These are phyloP conservation scores for Aspergillus phoenicis DNA, from an alignment of 2,329 filamentous ascomycete genomes.

Conservation along the genomic window DNA sequence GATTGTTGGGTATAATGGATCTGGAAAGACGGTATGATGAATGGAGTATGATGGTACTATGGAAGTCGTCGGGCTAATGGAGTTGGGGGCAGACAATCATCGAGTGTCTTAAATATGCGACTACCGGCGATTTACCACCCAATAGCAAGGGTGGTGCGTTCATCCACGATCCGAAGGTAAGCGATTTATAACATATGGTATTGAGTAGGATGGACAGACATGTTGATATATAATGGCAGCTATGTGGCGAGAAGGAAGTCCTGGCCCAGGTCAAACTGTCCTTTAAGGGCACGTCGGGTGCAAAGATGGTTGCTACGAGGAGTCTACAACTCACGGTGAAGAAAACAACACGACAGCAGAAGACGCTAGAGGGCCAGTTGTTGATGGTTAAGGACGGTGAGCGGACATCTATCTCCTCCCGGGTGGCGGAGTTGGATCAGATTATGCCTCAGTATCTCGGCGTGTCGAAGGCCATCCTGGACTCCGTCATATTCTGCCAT, in stretches of 20 bases:
- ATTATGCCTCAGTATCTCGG: slow-evolving; percentile 85
- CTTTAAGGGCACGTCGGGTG: slow-evolving; percentile 77
- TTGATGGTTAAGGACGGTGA: slow-evolving; percentile 78
- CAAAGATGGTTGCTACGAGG: slow-evolving; percentile 79
- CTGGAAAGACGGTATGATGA: slow-evolving; percentile 75
- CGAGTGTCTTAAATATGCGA: slow-evolving; percentile 97
- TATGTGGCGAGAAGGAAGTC: slow-evolving; percentile 84
- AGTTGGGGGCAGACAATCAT: slow-evolving; percentile 73
- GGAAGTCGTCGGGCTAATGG: slow-evolving; percentile 11
- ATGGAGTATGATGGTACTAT: neutral
- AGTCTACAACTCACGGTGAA: slow-evolving; percentile 85
- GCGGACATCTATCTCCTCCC: slow-evolving; percentile 74
- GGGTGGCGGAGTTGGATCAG: slow-evolving; percentile 77
- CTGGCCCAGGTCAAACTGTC: slow-evolving; percentile 88
- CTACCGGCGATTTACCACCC: slow-evolving; percentile 88
- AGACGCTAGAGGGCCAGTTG: slow-evolving; percentile 81
- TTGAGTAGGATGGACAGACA: neutral
- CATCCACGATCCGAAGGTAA: slow-evolving; percentile 90
- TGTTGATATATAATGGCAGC: slow-evolving; percentile 44
- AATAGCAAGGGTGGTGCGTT: slow-evolving; percentile 90
- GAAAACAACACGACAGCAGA: slow-evolving; percentile 73
- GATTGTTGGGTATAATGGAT: slow-evolving; percentile 96
- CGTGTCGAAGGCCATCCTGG: slow-evolving; percentile 85
- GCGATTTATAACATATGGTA: slow-evolving; percentile 2
- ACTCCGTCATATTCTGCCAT: slow-evolving; percentile 97